Percentiles rank a stretch among this genome's conserved stretches.
phyloP scores from a whole-genome alignment of 179 eudicot species.

The Actinidia chinensis region DNA sequence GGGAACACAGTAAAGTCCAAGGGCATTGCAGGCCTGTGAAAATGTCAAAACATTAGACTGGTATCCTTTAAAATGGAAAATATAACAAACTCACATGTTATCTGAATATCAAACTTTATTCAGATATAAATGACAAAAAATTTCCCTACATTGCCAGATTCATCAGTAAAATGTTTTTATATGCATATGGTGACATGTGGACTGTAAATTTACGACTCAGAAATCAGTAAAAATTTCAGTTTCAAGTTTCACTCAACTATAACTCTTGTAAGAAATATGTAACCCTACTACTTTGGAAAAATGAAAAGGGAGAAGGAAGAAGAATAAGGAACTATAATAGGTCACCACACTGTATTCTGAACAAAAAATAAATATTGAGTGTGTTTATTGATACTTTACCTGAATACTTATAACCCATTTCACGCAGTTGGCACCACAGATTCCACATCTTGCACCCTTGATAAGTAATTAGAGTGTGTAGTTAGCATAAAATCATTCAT shows the following conservation, averaged over 20 bases:
- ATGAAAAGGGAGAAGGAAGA: not conserved
- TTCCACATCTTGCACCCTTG: constrained; percentile 85
- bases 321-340: not conserved
- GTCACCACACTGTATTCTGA: constrained; percentile 6
- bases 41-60: constrained; percentile 10
- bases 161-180: not conserved
- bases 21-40: constrained; percentile 92
- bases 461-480: not conserved
- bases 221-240: not conserved
- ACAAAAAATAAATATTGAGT: not conserved
- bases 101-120: constrained; percentile 8
- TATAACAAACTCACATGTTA: not conserved
- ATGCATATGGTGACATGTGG: not conserved
- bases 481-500: constrained; percentile 15
- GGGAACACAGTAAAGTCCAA: constrained; percentile 83
- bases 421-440: constrained; percentile 73
- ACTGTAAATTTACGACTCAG: not conserved
- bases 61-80: not conserved
- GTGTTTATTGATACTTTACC: constrained; percentile 36
- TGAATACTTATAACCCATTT: constrained; percentile 92
- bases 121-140: not conserved
- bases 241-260: not conserved
- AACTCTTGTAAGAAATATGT: not conserved
- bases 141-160: not conserved
- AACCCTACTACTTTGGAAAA: not conserved